Evolutionary conservation across 441 rosid genomes (phyloP).

Genomic region (Geranium incanum): DNA sequence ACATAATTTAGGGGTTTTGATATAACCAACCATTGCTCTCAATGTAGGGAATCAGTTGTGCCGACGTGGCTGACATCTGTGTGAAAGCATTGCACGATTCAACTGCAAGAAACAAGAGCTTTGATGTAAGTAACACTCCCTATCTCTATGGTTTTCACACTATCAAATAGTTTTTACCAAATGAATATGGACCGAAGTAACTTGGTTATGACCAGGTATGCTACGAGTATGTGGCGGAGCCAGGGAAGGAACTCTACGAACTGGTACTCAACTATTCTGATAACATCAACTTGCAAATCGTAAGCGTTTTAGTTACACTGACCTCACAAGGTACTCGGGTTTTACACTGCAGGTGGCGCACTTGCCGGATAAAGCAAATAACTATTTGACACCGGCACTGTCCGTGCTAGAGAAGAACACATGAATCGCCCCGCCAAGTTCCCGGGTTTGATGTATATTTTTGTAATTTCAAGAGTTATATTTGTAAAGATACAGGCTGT

Average conservation of each 20-base stretch:
- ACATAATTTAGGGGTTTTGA: neutral
- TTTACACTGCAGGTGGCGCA: constrained; percentile 64
- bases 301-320: neutral
- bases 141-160: neutral
- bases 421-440: constrained; percentile 18
- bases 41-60: constrained; percentile 77
- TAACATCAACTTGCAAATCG: neutral
- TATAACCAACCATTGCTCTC: constrained; percentile 14
- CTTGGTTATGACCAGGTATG: constrained; percentile 52
- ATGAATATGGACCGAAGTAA: constrained; percentile 12
- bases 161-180: neutral
- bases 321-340: neutral
- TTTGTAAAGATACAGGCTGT: constrained; percentile 3
- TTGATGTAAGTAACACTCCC: constrained; percentile 54
- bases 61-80: constrained; percentile 92
- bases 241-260: constrained; percentile 82
- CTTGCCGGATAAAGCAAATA: constrained; percentile 93
- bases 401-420: constrained; percentile 87
- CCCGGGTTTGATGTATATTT: constrained; percentile 6
- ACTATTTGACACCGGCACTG: constrained; percentile 85
- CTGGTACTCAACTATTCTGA: constrained; percentile 43
- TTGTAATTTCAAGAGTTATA: neutral
- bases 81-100: constrained; percentile 93
- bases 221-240: constrained; percentile 77
- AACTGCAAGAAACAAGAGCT: constrained; percentile 95